These are phyloP conservation scores for Camptophora hylomeconis DNA, from an alignment of 2,329 filamentous ascomycete genomes.

Conservation along the genomic window DNA sequence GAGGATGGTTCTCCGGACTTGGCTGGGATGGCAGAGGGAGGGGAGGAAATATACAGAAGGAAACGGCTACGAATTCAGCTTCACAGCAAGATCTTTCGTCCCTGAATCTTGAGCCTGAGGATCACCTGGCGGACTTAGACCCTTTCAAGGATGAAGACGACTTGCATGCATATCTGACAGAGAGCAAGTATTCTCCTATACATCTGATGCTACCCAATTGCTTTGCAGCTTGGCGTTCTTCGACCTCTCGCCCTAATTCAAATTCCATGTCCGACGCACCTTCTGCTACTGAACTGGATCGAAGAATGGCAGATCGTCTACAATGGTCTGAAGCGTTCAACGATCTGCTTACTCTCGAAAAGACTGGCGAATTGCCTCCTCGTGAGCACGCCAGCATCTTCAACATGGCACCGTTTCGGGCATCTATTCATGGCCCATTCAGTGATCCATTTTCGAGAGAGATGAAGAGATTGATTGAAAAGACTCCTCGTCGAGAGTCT, in stretches of 20 bases:
- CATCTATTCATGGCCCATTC: no score
- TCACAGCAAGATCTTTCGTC: no score
- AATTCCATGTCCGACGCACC: constrained; percentile 17
- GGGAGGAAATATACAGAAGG: constrained; percentile 10
- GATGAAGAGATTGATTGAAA: no score
- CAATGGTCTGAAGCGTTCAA: constrained; percentile 47
- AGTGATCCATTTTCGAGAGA: no score
- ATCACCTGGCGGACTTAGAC: no score
- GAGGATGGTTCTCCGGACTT: not conserved
- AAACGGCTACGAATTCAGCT: constrained; percentile 10
- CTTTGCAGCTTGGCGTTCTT: not conserved
- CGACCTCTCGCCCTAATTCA: constrained; percentile 36
- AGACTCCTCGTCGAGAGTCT: no score
- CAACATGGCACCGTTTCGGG: no score
- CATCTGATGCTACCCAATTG: constrained; percentile 7
- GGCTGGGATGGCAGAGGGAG: constrained; percentile 3
- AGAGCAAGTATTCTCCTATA: constrained; percentile 43
- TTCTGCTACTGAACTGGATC: no score
- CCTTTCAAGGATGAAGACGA: constrained; percentile 24
- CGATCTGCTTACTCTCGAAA: constrained; percentile 40
- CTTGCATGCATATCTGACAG: constrained; percentile 28
- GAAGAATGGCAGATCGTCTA: constrained; percentile 19
- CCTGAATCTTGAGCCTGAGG: no score
- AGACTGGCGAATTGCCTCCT: constrained; percentile 25
- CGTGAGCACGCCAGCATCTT: no score